Conservation (phyloP, 805 yeast genomes). For the Candida sithepensis region DNA sequence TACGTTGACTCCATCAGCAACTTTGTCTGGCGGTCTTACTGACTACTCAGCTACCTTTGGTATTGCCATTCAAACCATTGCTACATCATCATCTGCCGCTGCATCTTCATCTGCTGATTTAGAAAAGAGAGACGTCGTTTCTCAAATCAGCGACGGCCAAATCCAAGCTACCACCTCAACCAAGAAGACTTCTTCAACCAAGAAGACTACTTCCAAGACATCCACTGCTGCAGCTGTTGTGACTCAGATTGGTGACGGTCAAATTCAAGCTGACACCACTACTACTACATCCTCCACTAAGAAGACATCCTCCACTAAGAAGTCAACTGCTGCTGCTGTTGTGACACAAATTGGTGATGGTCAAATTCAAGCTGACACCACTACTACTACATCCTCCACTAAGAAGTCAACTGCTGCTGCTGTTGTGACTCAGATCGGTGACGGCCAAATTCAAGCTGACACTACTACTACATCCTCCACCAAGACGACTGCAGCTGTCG, state of each 20-base stretch:
- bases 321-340: constrained; percentile 30
- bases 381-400: constrained; percentile 21
- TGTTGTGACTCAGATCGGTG: constrained; percentile 36
- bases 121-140: constrained; percentile 33
- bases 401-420: constrained; percentile 30
- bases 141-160: constrained; percentile 51
- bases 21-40: constrained; percentile 46
- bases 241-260: constrained; percentile 55
- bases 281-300: constrained; percentile 20
- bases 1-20: constrained; percentile 58
- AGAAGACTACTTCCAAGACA: constrained; percentile 4
- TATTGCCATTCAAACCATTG: constrained; percentile 59
- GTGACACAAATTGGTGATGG: constrained; percentile 49
- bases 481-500: constrained; percentile 31
- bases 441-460: constrained; percentile 55
- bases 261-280: constrained; percentile 43
- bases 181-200: constrained; percentile 24
- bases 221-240: constrained; percentile 32
- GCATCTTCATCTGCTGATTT: constrained; percentile 27
- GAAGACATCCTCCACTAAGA: constrained; percentile 10
- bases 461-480: constrained; percentile 26
- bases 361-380: constrained; percentile 41
- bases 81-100: no score
- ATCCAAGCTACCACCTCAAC: constrained; percentile 43
- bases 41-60: constrained; percentile 60